phyloP scores from a whole-genome alignment of 2,329 filamentous ascomycete species.

The Teratosphaeria nubilosa region DNA sequence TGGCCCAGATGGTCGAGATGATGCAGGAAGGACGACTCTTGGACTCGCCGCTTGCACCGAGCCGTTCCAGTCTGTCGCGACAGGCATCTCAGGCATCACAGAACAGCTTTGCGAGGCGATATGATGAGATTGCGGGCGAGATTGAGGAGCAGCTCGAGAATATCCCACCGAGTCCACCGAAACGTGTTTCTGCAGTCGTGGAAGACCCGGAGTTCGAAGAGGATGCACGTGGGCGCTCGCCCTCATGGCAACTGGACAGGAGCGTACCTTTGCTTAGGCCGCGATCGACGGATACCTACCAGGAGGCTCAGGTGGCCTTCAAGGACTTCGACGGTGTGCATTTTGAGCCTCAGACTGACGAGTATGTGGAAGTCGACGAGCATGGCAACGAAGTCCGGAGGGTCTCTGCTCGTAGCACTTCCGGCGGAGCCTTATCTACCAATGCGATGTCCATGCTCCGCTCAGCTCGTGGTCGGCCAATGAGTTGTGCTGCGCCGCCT shows the following conservation, averaged over 20 bases:
- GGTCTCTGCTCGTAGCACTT: slow-evolving; percentile 21
- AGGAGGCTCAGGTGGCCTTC: slow-evolving; percentile 58
- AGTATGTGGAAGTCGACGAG: slow-evolving; percentile 23
- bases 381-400: slow-evolving; percentile 24
- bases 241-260: neutral
- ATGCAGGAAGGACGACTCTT: slow-evolving; percentile 24
- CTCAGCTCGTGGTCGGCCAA: slow-evolving; percentile 29
- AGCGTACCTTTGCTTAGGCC: slow-evolving; percentile 25
- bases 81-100: slow-evolving; percentile 11
- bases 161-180: slow-evolving; percentile 16
- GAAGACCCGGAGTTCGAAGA: neutral
- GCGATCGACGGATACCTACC: slow-evolving; percentile 50
- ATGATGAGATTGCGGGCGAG: slow-evolving; percentile 22
- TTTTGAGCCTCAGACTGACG: slow-evolving; percentile 47
- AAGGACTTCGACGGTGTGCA: slow-evolving; percentile 75
- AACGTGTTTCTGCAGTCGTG: neutral
- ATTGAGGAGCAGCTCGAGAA: slow-evolving; percentile 19
- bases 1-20: slow-evolving; percentile 33
- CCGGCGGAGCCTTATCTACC: slow-evolving; percentile 15
- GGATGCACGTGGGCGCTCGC: neutral
- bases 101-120: slow-evolving; percentile 18
- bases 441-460: slow-evolving; percentile 20
- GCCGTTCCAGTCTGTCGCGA: slow-evolving; percentile 1
- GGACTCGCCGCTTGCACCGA: slow-evolving; percentile 25
- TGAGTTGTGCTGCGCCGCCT: slow-evolving; percentile 47